Percentiles rank a stretch among this genome's conserved stretches.
Evolutionary conservation across 2,329 filamentous ascomycete genomes (phyloP).

Genomic region (Alternaria arbusti): DNA sequence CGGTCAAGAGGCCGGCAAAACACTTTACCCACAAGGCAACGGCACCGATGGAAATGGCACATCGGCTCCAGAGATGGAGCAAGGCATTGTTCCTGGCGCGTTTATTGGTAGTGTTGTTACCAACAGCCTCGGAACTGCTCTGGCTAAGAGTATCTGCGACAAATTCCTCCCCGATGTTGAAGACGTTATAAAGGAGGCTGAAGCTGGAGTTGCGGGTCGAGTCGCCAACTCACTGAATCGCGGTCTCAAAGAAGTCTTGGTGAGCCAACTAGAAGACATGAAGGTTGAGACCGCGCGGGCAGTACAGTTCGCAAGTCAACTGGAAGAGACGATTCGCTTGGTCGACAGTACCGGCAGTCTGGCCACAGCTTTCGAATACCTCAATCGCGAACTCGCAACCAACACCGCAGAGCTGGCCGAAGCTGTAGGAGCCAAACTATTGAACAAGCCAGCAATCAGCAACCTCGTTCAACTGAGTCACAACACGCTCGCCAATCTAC

Average conservation of each 20-base stretch:
- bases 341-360: not conserved
- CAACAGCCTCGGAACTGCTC: not conserved
- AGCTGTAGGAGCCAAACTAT: not conserved
- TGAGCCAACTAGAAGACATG: not conserved
- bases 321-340: not conserved
- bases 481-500: not conserved
- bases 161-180: not conserved
- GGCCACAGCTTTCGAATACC: not conserved
- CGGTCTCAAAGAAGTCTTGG: not conserved
- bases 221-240: not conserved
- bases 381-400: not conserved
- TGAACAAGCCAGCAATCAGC: not conserved
- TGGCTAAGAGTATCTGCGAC: not conserved
- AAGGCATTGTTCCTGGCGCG: not conserved
- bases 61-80: not conserved
- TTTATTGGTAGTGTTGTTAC: not conserved
- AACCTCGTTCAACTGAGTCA: not conserved
- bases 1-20: not conserved
- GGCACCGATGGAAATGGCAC: not conserved
- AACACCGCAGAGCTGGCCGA: not conserved
- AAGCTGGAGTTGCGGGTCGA: not conserved
- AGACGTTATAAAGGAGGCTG: not conserved
- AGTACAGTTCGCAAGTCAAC: not conserved
- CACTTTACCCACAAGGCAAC: not conserved
- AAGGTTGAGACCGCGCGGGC: not conserved